phyloP scores from a whole-genome alignment of 2,329 filamentous ascomycete species.

The Leptographium wingfieldii region DNA sequence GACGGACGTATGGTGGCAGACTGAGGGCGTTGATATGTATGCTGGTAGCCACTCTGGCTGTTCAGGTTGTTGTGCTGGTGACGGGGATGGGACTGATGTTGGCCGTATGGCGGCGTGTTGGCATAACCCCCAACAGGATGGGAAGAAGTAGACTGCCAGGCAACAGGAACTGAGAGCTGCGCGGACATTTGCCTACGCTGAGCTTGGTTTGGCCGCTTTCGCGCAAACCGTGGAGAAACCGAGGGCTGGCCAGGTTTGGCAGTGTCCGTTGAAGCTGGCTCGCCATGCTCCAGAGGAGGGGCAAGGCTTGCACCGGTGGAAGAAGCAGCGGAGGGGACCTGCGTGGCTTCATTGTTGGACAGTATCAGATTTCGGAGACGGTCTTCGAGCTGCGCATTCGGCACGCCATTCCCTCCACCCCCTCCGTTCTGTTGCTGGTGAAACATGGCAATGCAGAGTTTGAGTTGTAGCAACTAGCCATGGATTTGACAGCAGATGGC shows the following conservation, averaged over 20 bases:
- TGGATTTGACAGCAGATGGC: background rate
- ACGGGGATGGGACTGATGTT: constrained; percentile 19
- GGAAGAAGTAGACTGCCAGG: constrained; percentile 24
- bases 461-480: constrained; percentile 5
- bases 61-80: constrained; percentile 16
- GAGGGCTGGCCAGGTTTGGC: constrained; percentile 1
- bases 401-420: background rate
- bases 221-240: constrained; percentile 10
- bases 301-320: background rate
- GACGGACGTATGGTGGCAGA: constrained; percentile 19
- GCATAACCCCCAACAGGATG: constrained; percentile 18
- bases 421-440: constrained; percentile 4
- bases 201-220: constrained; percentile 48
- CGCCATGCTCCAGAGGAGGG: background rate
- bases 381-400: constrained; percentile 12
- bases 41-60: constrained; percentile 5
- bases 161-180: constrained; percentile 43
- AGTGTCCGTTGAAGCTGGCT: background rate
- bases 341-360: constrained; percentile 6
- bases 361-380: constrained; percentile 14
- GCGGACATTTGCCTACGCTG: constrained; percentile 51
- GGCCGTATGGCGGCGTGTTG: constrained; percentile 19
- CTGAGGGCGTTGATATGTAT: constrained; percentile 19
- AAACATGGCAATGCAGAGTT: constrained; percentile 3
- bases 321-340: background rate